Base-by-base conservation (phyloP, 192 early-diverging fungal genomes). In the Allomyces arbusculus region DNA sequence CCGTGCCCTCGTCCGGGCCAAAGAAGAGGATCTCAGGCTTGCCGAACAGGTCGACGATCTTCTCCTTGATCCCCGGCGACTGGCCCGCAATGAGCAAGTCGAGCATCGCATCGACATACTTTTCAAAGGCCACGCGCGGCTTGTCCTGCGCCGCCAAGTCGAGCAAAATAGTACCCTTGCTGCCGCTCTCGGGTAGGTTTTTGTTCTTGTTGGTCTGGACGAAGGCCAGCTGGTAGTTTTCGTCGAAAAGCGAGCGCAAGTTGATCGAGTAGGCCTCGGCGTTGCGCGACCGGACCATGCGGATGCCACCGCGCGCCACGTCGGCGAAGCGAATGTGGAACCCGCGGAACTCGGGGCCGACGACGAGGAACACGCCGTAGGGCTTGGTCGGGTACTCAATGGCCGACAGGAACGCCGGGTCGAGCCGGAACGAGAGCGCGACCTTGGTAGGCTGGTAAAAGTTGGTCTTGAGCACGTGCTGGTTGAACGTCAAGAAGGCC, bases 371-470 rank as follows among this genome's bases (percentile, higher is more conserved):
- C 89, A 98, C 86, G 65, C 94, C 95, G 68, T 84, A 94, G 4
- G 91, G 81, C 74, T 82, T 84, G 69, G 73, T 80, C 24, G 94
- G 94, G 80, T 95, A 98, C 81, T 98, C 95, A 62, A 94, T 87
- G 25, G 81, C 84, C 22, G 94, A 91, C 66, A 98, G 80, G 80
- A 96, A 96, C 19, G 79, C 65, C 14, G 95, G 87, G 69, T 96
- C 89, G 81, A 98, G 81, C 66, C 95, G 87, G 89, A 98, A 98
- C 55, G 92, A 95, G 25, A 98, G 83, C 33, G 95, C 95, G n/a
- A 98, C 95, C 87, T 98, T 98, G 72, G 95, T 95, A 26, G 92
- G 88, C 80, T 98, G 93, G 83, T 96, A 98, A 69, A 98, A 96
- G 83, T 98, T 98, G 76, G 95, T 98, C 86, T 98, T 98, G 69